These are phyloP conservation scores for Candida ascalaphidarum DNA, from an alignment of 805 yeast species.

Conservation along the genomic window DNA sequence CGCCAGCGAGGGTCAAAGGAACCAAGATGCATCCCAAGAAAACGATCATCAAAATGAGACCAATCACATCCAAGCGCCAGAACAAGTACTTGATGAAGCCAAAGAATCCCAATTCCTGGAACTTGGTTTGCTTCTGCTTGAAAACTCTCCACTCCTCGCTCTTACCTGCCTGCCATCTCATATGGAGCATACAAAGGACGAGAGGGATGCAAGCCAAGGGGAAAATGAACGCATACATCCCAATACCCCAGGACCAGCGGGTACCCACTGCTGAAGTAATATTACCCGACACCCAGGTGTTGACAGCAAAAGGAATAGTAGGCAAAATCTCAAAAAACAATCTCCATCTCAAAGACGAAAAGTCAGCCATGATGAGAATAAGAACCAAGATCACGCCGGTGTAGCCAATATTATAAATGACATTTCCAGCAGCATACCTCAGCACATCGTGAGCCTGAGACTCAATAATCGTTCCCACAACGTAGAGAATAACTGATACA, in stretches of 20 bases:
- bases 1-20: constrained; percentile 75
- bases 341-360: constrained; percentile 66
- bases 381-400: constrained; percentile 54
- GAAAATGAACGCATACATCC: constrained; percentile 73
- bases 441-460: constrained; percentile 52
- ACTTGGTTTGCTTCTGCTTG: constrained; percentile 6
- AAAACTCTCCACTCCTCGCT: constrained; percentile 43
- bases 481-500: constrained; percentile 45
- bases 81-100: constrained; percentile 32
- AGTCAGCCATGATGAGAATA: constrained; percentile 55
- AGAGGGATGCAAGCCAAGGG: constrained; percentile 61
- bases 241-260: constrained; percentile 57
- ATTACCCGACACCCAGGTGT: constrained; percentile 71
- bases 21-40: constrained; percentile 57
- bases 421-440: constrained; percentile 58
- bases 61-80: constrained; percentile 62
- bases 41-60: constrained; percentile 46
- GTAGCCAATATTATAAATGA: constrained; percentile 41
- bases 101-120: constrained; percentile 3
- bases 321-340: constrained; percentile 57
- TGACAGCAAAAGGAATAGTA: constrained; percentile 64
- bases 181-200: constrained; percentile 42
- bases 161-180: constrained; percentile 45
- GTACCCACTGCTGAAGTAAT: constrained; percentile 32
- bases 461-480: constrained; percentile 56